Conservation (phyloP, 2,329 filamentous ascomycete species). For the Sarocladium strictum region DNA sequence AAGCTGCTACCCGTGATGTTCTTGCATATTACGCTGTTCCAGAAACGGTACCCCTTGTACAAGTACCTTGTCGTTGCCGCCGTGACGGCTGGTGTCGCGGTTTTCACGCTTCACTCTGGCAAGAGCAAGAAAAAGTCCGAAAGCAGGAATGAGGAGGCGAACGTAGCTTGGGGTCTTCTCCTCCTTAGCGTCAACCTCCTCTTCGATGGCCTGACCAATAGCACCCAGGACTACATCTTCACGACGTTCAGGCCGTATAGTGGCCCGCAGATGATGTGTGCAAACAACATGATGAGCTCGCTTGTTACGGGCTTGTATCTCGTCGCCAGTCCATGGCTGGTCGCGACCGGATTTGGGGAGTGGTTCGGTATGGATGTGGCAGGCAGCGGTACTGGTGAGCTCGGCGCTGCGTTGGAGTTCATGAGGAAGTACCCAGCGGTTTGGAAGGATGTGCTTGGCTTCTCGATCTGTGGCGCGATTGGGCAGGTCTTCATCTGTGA, state of each 20-base stretch:
- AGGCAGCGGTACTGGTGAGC: conserved; percentile 61
- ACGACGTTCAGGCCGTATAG: conserved; percentile 70
- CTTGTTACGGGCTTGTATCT: conserved; percentile 72
- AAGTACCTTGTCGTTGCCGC: conserved; percentile 92
- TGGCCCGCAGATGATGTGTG: conserved; percentile 99
- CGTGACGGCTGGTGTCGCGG: conserved; percentile 86
- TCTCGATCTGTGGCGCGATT: conserved; percentile 82
- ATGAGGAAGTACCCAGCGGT: conserved; percentile 74
- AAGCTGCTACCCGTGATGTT: conserved; percentile 99
- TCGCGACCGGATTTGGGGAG: conserved; percentile 56
- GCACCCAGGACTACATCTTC: conserved; percentile 94
- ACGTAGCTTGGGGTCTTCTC: conserved; percentile 71
- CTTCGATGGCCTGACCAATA: conserved; percentile 94
- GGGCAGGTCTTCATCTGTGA: conserved; percentile 93
- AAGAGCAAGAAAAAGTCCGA: conserved; percentile 44
- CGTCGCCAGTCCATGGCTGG: conserved; percentile 72
- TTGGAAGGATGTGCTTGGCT: conserved; percentile 82
- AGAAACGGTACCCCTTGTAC: conserved; percentile 82
- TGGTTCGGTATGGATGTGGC: conserved; percentile 62
- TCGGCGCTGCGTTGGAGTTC: conserved; percentile 74
- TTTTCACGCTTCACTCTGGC: conserved; percentile 85
- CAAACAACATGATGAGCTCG: conserved; percentile 85
- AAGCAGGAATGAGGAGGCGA: conserved; percentile 41
- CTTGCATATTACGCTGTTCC: conserved; percentile 87
- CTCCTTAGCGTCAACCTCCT: conserved; percentile 84